phyloP scores from a whole-genome alignment of 768 basidiomycete genomes.

The Phaeolepiota aurea region DNA sequence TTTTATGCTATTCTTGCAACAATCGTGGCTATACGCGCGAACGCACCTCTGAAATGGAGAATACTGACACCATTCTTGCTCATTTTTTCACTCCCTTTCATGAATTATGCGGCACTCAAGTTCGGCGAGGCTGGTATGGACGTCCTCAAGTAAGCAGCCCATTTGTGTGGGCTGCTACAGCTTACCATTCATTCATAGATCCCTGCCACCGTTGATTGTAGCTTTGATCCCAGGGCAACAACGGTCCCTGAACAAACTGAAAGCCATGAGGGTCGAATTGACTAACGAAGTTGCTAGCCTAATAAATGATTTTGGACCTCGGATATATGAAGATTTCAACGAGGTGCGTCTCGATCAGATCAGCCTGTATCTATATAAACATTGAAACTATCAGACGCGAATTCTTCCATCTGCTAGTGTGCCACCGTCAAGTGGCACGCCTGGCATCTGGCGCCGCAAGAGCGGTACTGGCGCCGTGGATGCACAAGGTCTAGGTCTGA shows the following conservation, averaged over 20 bases:
- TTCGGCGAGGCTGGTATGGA: conserved; percentile 99
- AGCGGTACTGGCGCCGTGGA: conserved; percentile 78
- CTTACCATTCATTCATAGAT: conserved; percentile 42
- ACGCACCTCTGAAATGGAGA: conserved; percentile 52
- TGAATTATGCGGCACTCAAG: conserved; percentile 90
- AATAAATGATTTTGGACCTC: conserved; percentile 85
- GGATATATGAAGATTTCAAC: conserved; percentile 81
- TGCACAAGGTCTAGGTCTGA: conserved; percentile 75
- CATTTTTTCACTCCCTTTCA: conserved; percentile 67
- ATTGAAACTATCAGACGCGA: conserved; percentile 42
- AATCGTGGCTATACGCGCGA: conserved; percentile 58
- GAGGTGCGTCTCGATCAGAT: conserved; percentile 37
- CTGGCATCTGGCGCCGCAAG: conserved; percentile 75
- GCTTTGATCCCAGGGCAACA: conserved; percentile 87
- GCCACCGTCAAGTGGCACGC: conserved; percentile 68
- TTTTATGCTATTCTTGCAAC: conserved; percentile 80
- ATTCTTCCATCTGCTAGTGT: conserved; percentile 82
- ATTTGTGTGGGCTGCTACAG: background rate
- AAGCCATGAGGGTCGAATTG: conserved; percentile 62
- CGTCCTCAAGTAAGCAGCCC: conserved; percentile 72
- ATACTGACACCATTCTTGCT: conserved; percentile 76
- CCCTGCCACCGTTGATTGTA: conserved; percentile 81
- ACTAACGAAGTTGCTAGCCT: conserved; percentile 78
- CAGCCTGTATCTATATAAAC: background rate
- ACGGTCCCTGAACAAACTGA: conserved; percentile 66